Conservation (phyloP, 805 yeast species). For the Myxozyma neotropica region DNA sequence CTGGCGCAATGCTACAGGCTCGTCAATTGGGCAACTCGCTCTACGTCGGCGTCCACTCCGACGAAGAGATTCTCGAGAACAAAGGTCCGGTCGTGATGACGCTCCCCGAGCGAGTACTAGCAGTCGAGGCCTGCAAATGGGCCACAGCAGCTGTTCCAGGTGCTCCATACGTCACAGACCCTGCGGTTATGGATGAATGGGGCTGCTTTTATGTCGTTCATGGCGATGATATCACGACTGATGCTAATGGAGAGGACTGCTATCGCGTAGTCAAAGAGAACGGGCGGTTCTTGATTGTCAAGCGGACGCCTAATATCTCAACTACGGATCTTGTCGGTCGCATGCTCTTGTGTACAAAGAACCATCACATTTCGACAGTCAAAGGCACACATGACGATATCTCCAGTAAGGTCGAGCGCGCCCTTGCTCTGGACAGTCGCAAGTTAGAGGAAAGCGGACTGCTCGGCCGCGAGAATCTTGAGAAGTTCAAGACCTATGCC, state of each 20-base stretch:
- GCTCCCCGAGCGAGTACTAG: conserved; percentile 72
- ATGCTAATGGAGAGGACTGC: conserved; percentile 93
- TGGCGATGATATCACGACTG: conserved; percentile 97
- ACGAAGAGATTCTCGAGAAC: conserved; percentile 76
- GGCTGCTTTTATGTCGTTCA: conserved; percentile 92
- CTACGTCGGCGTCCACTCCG: conserved; percentile 88
- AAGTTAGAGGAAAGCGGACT: conserved; percentile 34
- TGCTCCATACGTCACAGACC: conserved; percentile 95
- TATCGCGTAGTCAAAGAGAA: conserved; percentile 78
- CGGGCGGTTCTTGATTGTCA: conserved; percentile 88
- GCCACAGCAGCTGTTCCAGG: conserved; percentile 64
- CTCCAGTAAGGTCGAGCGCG: not conserved
- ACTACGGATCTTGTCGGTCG: conserved; percentile 94
- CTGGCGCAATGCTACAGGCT: conserved; percentile 95
- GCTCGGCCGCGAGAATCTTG: conserved; percentile 44
- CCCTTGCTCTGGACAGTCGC: not conserved
- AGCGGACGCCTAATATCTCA: conserved; percentile 89
- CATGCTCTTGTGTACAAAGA: conserved; percentile 64
- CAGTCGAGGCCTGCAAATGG: conserved; percentile 93
- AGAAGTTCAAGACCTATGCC: conserved; percentile 58
- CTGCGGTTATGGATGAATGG: conserved; percentile 69
- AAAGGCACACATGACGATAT: conserved; percentile 26
- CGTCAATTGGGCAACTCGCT: conserved; percentile 75
- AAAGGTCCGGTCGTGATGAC: conserved; percentile 96
- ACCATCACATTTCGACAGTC: conserved; percentile 56